These are phyloP conservation scores for Penicillium sp. DNA, from an alignment of 2,329 filamentous ascomycete species.

Conservation along the genomic window DNA sequence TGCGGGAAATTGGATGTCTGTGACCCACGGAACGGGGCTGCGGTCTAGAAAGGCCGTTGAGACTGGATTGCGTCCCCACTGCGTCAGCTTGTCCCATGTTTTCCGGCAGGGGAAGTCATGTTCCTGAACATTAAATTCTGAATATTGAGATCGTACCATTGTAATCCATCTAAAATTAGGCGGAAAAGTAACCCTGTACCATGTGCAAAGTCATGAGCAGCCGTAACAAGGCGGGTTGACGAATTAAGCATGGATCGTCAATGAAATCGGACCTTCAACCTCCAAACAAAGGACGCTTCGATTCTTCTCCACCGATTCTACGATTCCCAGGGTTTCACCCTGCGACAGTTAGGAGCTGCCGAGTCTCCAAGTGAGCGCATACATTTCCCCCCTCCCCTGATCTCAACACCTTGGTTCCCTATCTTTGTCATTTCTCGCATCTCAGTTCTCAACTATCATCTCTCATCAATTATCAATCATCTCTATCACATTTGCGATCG, in stretches of 20 bases:
- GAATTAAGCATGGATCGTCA: background rate
- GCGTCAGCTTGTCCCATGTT: constrained; percentile 19
- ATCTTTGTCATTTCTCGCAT: background rate
- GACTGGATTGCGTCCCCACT: constrained; percentile 21
- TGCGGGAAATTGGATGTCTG: background rate
- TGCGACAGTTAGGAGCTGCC: background rate
- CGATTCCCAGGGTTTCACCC: constrained; percentile 7
- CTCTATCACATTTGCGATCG: constrained; percentile 8
- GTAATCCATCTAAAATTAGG: too few species aligned
- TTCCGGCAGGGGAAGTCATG: constrained; percentile 1
- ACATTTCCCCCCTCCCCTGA: background rate
- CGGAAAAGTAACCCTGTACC: background rate
- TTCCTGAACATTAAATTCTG: constrained; percentile 9
- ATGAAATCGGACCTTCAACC: background rate
- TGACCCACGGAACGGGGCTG: constrained; percentile 18
- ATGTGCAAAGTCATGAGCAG: background rate
- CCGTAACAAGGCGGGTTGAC: too few species aligned
- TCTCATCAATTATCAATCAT: background rate
- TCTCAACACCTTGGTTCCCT: background rate
- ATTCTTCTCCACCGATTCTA: background rate
- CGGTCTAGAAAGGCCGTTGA: constrained; percentile 23
- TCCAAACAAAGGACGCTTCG: constrained; percentile 1
- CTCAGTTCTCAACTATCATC: background rate
- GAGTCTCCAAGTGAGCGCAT: background rate
- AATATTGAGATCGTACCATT: background rate